phyloP scores from a whole-genome alignment of 345 rosid genomes.

The Reutealis trisperma region DNA sequence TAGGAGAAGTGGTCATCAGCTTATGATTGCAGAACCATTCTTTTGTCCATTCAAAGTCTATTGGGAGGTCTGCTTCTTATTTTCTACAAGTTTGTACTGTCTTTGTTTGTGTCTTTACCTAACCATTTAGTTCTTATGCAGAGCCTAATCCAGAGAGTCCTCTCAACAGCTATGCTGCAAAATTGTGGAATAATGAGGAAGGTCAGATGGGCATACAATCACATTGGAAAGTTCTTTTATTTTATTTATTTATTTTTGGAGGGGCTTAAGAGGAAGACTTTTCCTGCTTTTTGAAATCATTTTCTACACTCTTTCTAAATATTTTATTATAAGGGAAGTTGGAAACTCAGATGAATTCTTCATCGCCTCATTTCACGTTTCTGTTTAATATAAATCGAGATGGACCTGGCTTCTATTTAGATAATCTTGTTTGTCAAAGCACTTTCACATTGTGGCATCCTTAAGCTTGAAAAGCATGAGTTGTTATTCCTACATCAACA shows the following conservation, averaged over 20 bases:
- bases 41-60: constrained; percentile 34
- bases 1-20: constrained; percentile 43
- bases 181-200: constrained; percentile 27
- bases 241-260: too few relatives aligned
- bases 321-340: background rate
- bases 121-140: constrained; percentile 1
- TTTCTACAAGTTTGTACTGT: background rate
- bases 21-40: constrained; percentile 35
- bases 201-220: constrained; percentile 19
- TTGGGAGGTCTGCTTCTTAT: constrained; percentile 27
- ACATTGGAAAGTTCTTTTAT: background rate
- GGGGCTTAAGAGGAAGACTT: background rate
- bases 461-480: background rate
- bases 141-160: constrained; percentile 35
- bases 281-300: background rate
- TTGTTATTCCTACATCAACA: background rate
- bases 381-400: too few relatives aligned
- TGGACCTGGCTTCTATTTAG: background rate
- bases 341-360: background rate
- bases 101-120: background rate
- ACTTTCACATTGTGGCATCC: background rate
- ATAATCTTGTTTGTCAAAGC: background rate
- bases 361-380: too few relatives aligned
- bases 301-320: background rate
- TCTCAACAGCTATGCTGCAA: constrained; percentile 33